Conservation (phyloP, 176 grass and related monocot species). For the Cymbopogon citratus region DNA sequence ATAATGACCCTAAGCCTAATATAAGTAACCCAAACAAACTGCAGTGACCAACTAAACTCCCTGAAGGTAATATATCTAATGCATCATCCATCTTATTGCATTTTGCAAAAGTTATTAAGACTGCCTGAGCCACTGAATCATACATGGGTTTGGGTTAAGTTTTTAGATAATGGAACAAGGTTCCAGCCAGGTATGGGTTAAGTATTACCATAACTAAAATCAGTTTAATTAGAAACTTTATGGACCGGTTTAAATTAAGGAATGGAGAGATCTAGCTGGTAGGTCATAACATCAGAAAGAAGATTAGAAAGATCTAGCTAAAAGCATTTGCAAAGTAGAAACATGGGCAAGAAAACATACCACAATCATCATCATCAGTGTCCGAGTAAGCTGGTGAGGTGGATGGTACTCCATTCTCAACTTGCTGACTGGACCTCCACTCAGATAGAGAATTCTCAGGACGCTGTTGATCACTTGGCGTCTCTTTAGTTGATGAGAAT, state of each 20-base stretch:
- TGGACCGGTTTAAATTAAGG: too few species aligned
- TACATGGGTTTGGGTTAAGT: too few species aligned
- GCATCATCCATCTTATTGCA: conserved; percentile 1
- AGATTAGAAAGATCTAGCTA: not conserved
- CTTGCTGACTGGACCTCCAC: conserved; percentile 82
- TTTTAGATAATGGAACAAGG: too few species aligned
- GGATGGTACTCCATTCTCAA: conserved; percentile 83
- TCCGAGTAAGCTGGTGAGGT: conserved; percentile 82
- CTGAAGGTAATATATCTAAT: not conserved
- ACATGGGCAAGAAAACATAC: conserved; percentile 34
- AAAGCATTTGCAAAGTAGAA: not conserved
- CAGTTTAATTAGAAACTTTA: too few species aligned
- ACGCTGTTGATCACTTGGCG: conserved; percentile 63
- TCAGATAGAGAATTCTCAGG: conserved; percentile 68
- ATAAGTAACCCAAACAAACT: not conserved
- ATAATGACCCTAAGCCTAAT: not conserved
- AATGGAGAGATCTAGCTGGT: too few species aligned
- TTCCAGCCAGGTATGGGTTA: too few species aligned
- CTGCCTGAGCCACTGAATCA: too few species aligned
- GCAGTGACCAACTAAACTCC: not conserved
- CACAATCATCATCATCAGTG: conserved; percentile 80
- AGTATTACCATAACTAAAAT: too few species aligned
- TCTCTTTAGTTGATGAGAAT: conserved; percentile 44
- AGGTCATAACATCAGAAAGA: not conserved
- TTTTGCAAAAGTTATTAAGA: not conserved